Percentiles rank a stretch among this genome's conserved stretches.
Conservation (phyloP, 2,329 filamentous ascomycete species). For the Endoconidiophora polonica region DNA sequence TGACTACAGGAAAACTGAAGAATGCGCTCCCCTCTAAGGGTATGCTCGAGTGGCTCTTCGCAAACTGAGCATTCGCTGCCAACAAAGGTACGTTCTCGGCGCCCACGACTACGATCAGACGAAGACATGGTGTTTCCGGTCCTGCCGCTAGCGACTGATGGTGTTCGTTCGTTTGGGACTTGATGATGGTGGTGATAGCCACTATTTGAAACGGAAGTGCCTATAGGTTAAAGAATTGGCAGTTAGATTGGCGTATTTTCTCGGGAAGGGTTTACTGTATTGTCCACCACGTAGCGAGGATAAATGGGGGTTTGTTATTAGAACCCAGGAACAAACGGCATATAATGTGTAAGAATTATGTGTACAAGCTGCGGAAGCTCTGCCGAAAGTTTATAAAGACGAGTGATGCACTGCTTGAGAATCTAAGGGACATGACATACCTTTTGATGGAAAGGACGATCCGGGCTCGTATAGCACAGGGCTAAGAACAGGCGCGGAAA, state of each 20-base stretch:
- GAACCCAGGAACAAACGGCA: background rate
- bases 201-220: conserved; percentile 8
- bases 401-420: background rate
- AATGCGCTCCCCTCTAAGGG: conserved; percentile 79
- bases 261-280: too few relatives aligned
- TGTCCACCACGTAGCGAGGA: background rate
- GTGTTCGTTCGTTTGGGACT: conserved; percentile 11
- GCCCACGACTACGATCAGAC: conserved; percentile 57
- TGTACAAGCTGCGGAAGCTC: background rate
- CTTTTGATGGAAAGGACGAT: conserved; percentile 5
- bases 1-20: conserved; percentile 94
- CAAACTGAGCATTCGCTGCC: conserved; percentile 91
- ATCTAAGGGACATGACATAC: background rate
- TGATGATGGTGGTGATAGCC: conserved; percentile 14
- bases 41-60: conserved; percentile 92
- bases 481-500: conserved; percentile 1
- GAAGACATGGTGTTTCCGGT: conserved; percentile 22
- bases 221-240: background rate
- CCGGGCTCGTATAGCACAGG: conserved; percentile 8
- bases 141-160: conserved; percentile 13
- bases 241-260: background rate
- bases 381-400: background rate
- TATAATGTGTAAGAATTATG: too few relatives aligned
- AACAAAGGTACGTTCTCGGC: conserved; percentile 86
- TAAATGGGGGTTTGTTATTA: background rate